Conservation (phyloP, 108 stramenopile species). For the Conticribra weissflogii region DNA sequence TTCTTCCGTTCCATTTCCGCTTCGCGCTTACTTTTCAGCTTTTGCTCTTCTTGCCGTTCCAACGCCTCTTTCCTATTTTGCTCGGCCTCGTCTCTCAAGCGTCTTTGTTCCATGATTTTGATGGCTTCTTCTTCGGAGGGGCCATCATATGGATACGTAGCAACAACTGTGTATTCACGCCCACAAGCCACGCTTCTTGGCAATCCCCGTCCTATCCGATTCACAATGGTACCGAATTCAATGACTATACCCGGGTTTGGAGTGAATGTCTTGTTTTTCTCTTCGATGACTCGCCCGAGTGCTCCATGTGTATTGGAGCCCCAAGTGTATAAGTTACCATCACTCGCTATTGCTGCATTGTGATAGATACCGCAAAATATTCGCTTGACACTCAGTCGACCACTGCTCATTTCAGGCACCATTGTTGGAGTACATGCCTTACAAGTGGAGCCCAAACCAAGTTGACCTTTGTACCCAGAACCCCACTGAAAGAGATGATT, state of each 20-base stretch:
- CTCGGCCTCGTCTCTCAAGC: conserved; percentile 47
- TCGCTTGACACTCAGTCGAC: conserved; percentile 37
- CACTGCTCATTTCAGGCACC: conserved; percentile 46
- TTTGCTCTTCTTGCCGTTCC: conserved; percentile 22
- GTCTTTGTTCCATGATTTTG: conserved; percentile 50
- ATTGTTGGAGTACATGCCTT: conserved; percentile 47
- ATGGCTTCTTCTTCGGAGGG: conserved; percentile 55
- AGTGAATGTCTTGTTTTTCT: conserved; percentile 27
- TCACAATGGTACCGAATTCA: conserved; percentile 77
- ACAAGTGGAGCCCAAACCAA: conserved; percentile 56
- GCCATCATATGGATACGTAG: conserved; percentile 74
- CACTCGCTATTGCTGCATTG: conserved; percentile 62
- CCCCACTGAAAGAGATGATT: too few species aligned
- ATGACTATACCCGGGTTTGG: conserved; percentile 69
- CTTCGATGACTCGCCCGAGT: conserved; percentile 18
- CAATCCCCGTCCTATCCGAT: conserved; percentile 67
- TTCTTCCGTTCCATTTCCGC: conserved; percentile 28
- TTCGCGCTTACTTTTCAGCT: conserved; percentile 17
- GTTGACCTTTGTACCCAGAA: conserved; percentile 73
- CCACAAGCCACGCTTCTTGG: conserved; percentile 62
- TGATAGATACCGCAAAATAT: conserved; percentile 69
- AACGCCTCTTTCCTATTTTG: conserved; percentile 37
- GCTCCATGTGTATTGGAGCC: conserved; percentile 47
- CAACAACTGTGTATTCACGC: conserved; percentile 70
- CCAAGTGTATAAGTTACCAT: conserved; percentile 84